These are phyloP conservation scores for Candida tunisiensis DNA, from an alignment of 1,139 yeast species.

Conservation along the genomic window DNA sequence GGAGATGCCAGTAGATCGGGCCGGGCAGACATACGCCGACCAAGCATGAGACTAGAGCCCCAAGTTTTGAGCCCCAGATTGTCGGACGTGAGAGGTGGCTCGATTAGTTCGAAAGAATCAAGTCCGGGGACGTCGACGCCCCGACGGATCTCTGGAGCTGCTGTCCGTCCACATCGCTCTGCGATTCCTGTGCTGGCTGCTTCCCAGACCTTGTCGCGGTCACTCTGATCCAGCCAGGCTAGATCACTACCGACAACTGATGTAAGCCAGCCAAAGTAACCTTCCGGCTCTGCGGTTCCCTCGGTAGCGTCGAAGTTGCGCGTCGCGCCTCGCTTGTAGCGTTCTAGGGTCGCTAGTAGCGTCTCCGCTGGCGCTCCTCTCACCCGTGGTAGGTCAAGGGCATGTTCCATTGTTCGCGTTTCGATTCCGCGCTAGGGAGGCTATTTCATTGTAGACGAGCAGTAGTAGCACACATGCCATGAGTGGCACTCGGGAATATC, in stretches of 20 bases:
- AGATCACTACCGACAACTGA: conserved; percentile 41
- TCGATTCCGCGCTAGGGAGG: too few relatives aligned
- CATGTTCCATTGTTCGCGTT: too few relatives aligned
- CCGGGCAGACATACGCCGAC: conserved; percentile 30
- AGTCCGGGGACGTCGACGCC: conserved; percentile 3
- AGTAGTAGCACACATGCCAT: too few relatives aligned
- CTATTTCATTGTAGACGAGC: too few relatives aligned
- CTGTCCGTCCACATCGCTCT: conserved; percentile 76
- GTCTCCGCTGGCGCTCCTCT: too few relatives aligned
- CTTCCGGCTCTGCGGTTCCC: conserved; percentile 7
- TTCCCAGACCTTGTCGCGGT: conserved; percentile 29
- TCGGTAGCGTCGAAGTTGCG: too few relatives aligned
- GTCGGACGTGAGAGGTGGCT: conserved; percentile 79
- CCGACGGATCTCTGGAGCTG: conserved; percentile 56
- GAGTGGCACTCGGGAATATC: too few relatives aligned
- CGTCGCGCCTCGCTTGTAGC: too few relatives aligned
- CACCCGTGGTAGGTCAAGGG: too few relatives aligned
- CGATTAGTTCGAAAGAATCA: conserved; percentile 36
- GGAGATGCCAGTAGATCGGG: conserved; percentile 11
- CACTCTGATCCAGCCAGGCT: conserved; percentile 25
- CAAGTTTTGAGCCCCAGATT: conserved; percentile 86
- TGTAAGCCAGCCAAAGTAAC: conserved; percentile 45
- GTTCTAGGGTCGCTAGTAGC: too few relatives aligned
- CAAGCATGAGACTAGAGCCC: conserved; percentile 75
- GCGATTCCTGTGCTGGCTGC: conserved; percentile 52